Conservation (phyloP, 768 basidiomycete species). For the Candolleomyces aberdarensis region DNA sequence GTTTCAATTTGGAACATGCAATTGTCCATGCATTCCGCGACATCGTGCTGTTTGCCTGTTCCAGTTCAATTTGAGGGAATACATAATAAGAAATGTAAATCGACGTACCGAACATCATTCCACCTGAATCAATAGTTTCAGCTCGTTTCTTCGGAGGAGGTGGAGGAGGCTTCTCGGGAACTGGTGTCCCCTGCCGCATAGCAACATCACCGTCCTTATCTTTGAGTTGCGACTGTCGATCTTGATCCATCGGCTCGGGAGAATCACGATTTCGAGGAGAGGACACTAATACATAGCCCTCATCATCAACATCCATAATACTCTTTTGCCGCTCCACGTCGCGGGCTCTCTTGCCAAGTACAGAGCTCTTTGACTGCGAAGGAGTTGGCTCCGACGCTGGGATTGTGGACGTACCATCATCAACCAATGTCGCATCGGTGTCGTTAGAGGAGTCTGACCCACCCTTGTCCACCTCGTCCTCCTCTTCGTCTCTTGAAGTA, state of each 20-base stretch:
- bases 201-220: constrained; percentile 32
- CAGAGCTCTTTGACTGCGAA: constrained; percentile 42
- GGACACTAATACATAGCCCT: constrained; percentile 30
- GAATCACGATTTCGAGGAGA: constrained; percentile 25
- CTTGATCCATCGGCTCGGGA: constrained; percentile 19
- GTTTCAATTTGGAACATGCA: constrained; percentile 99
- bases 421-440: constrained; percentile 85
- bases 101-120: constrained; percentile 85
- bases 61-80: constrained; percentile 6
- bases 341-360: constrained; percentile 69
- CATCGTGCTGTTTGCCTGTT: constrained; percentile 92
- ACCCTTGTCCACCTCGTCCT: constrained; percentile 73
- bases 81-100: neutral
- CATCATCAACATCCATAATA: constrained; percentile 57
- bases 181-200: constrained; percentile 25
- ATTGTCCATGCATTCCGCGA: constrained; percentile 98
- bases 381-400: constrained; percentile 24
- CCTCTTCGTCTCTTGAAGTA: constrained; percentile 87
- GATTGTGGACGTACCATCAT: constrained; percentile 53
- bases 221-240: constrained; percentile 30
- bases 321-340: constrained; percentile 41
- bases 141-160: constrained; percentile 56
- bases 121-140: constrained; percentile 56
- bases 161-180: constrained; percentile 40
- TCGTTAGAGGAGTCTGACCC: constrained; percentile 83